Percentiles rank a stretch among this genome's conserved stretches.
phyloP scores from a whole-genome alignment of 202 grass and related monocot species.

The Saccharum hybrid region DNA sequence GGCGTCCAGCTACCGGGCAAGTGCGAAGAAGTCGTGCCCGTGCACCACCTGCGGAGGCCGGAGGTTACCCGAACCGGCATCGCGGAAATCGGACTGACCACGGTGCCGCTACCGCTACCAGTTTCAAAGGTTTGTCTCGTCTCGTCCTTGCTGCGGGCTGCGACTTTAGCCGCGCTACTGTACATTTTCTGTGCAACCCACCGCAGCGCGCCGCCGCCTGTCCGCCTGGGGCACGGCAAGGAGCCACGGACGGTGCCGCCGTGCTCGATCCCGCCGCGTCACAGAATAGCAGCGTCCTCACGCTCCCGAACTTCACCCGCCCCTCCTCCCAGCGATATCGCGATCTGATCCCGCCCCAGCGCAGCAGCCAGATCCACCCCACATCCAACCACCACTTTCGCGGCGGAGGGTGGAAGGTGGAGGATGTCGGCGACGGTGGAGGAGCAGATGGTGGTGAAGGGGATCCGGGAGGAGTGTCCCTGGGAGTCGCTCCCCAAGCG shows the following conservation, averaged over 20 bases:
- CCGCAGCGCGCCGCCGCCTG: constrained; percentile 25
- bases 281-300: not conserved
- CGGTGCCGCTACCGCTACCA: not conserved
- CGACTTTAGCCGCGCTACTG: not conserved
- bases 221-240: not conserved
- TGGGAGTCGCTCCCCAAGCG: constrained; percentile 91
- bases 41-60: no score
- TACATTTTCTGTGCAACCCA: not conserved
- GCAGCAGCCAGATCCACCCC: constrained; percentile 47
- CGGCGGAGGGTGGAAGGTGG: constrained; percentile 28
- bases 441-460: constrained; percentile 92
- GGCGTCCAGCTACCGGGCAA: no score
- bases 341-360: constrained; percentile 35
- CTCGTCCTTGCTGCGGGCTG: constrained; percentile 16
- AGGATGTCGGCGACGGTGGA: constrained; percentile 66
- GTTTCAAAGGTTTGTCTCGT: constrained; percentile 39
- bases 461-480: constrained; percentile 81
- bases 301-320: constrained; percentile 1
- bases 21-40: no score
- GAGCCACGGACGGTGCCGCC: not conserved
- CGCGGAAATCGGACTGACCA: constrained; percentile 28
- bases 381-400: constrained; percentile 9
- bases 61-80: not conserved
- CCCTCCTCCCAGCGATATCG: constrained; percentile 27
- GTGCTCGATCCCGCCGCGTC: constrained; percentile 8